phyloP scores from a whole-genome alignment of 805 yeast genomes.

The Osmozyma mogii region DNA sequence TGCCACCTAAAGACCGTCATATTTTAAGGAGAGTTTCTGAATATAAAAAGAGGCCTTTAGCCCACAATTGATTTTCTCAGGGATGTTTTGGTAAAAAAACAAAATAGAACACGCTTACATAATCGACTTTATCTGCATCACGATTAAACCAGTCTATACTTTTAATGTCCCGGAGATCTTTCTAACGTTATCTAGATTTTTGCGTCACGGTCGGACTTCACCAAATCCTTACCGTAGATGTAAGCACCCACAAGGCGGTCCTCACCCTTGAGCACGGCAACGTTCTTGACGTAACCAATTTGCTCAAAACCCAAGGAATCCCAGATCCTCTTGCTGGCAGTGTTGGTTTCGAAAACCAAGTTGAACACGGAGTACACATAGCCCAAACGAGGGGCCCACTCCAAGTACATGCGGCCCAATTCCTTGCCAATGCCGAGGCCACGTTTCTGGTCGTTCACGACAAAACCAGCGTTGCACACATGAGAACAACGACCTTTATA shows the following conservation, averaged over 20 bases:
- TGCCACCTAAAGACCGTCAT: too few species aligned
- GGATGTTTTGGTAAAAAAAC: too few species aligned
- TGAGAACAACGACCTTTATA: slow-evolving; percentile 81
- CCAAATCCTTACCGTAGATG: slow-evolving; percentile 62
- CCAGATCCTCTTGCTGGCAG: slow-evolving; percentile 74
- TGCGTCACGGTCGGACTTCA: not conserved
- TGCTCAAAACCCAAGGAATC: slow-evolving; percentile 73
- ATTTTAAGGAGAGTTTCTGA: too few species aligned
- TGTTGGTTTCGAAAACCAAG: slow-evolving; percentile 75
- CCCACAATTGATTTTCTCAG: too few species aligned
- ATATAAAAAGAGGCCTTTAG: too few species aligned
- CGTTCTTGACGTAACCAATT: slow-evolving; percentile 69
- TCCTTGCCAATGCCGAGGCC: slow-evolving; percentile 63
- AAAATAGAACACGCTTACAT: too few species aligned
- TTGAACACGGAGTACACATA: slow-evolving; percentile 81
- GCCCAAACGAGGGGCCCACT: slow-evolving; percentile 72
- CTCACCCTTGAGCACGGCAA: slow-evolving; percentile 61
- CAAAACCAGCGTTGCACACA: slow-evolving; percentile 80
- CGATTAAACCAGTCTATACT: too few species aligned
- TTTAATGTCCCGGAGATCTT: too few species aligned
- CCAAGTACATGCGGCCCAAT: slow-evolving; percentile 60
- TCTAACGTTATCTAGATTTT: too few species aligned
- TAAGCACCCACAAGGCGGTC: slow-evolving; percentile 65
- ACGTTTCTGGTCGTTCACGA: slow-evolving; percentile 53
- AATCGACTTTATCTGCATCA: too few species aligned